These are phyloP conservation scores for Fistulifera solaris DNA, from an alignment of 108 stramenopile genomes.

Conservation along the genomic window DNA sequence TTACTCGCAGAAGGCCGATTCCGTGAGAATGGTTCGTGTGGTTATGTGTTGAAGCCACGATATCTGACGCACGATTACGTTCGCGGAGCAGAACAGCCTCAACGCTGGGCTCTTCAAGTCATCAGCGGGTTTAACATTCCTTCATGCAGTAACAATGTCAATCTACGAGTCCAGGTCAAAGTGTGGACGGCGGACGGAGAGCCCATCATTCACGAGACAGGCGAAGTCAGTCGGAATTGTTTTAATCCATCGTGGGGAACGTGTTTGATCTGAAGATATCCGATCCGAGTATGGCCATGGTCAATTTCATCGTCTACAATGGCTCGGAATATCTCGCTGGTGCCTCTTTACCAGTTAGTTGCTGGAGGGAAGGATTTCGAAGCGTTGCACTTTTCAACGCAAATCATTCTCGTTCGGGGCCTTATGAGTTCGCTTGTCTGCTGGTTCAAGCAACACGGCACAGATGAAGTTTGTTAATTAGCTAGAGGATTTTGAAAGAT, in stretches of 20 bases:
- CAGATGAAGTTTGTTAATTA: too few relatives aligned
- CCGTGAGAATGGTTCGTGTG: constrained; percentile 82
- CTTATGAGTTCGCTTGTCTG: constrained; percentile 58
- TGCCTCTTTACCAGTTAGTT: constrained; percentile 58
- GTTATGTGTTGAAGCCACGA: constrained; percentile 92
- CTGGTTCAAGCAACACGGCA: constrained; percentile 28
- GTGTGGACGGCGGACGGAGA: background rate
- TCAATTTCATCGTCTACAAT: constrained; percentile 40
- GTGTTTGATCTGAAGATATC: constrained; percentile 44
- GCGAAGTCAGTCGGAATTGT: constrained; percentile 68
- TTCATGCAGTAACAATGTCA: constrained; percentile 55
- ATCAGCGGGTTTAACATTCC: constrained; percentile 68
- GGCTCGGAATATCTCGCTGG: constrained; percentile 56
- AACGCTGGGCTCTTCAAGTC: constrained; percentile 50
- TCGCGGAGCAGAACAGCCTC: constrained; percentile 21
- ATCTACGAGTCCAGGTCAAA: constrained; percentile 11
- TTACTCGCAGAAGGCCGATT: constrained; percentile 88
- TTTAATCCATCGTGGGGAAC: constrained; percentile 84
- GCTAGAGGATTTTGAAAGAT: too few relatives aligned
- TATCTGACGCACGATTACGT: constrained; percentile 27
- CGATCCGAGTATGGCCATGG: constrained; percentile 61
- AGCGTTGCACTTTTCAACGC: constrained; percentile 63
- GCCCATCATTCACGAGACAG: constrained; percentile 23
- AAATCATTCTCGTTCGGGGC: constrained; percentile 49
- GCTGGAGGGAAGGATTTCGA: constrained; percentile 67